Percentiles rank a stretch among this genome's conserved stretches.
Evolutionary conservation across 768 basidiomycete species (phyloP).

Genomic region (Amanita inopinata): DNA sequence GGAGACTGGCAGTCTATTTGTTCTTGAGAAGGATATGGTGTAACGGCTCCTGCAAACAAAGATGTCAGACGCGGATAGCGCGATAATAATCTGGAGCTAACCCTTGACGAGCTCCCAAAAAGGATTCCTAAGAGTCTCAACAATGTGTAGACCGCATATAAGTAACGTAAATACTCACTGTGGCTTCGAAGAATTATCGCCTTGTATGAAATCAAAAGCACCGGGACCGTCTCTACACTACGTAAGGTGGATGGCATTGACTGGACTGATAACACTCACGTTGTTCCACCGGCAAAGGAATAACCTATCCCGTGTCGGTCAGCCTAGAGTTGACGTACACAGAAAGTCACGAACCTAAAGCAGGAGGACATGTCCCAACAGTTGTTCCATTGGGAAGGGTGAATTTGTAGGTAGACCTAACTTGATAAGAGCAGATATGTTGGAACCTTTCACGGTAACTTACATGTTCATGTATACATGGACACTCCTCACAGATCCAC

Average conservation of each 20-base stretch:
- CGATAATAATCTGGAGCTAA: conserved; percentile 16
- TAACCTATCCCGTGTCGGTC: conserved; percentile 35
- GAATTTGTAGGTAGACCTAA: conserved; percentile 58
- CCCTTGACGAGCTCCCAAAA: conserved; percentile 79
- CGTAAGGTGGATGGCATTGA: neutral
- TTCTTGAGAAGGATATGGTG: conserved; percentile 49
- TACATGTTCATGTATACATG: conserved; percentile 67
- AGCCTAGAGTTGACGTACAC: neutral
- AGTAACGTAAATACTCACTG: conserved; percentile 31
- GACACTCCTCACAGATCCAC: conserved; percentile 58
- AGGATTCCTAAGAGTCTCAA: conserved; percentile 41
- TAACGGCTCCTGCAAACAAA: conserved; percentile 39
- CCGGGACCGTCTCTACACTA: conserved; percentile 64
- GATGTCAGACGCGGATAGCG: conserved; percentile 1
- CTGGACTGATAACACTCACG: conserved; percentile 31
- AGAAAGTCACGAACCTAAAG: conserved; percentile 42
- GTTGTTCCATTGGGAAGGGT: conserved; percentile 53
- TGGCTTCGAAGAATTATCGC: conserved; percentile 48
- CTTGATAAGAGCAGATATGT: conserved; percentile 7
- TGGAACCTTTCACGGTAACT: conserved; percentile 13
- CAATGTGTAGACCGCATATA: conserved; percentile 1
- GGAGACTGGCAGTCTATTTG: conserved; percentile 66
- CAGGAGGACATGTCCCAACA: conserved; percentile 69
- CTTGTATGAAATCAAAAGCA: conserved; percentile 69
- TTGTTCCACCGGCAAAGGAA: conserved; percentile 73